Evolutionary conservation across 305 asterid genomes (phyloP).

Genomic region (Fraxinus latifolia): DNA sequence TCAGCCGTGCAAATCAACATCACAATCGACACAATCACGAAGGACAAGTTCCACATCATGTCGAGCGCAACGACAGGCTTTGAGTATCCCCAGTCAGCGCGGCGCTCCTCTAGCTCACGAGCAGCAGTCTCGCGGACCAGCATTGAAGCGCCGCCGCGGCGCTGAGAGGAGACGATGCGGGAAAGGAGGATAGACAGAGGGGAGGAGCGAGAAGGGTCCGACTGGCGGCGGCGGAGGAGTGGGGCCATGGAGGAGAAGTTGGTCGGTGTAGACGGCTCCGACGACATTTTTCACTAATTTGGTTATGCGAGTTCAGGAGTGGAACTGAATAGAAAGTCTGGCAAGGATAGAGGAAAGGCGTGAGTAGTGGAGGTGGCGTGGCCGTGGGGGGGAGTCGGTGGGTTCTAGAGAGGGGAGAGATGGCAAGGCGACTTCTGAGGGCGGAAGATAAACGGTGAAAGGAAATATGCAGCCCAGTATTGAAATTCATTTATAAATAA

Average conservation of each 20-base stretch:
- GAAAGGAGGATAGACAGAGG: conserved; percentile 63
- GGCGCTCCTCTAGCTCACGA: conserved; percentile 92
- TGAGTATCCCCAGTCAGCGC: conserved; percentile 95
- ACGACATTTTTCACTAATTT: conserved; percentile 26
- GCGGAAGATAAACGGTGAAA: not conserved
- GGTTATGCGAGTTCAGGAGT: not conserved
- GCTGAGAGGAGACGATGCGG: conserved; percentile 55
- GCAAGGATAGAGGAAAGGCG: not conserved
- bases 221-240: conserved; percentile 57
- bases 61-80: conserved; percentile 88
- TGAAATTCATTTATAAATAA: too few species aligned
- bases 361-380: not conserved
- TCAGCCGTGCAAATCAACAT: conserved; percentile 48
- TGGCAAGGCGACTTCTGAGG: not conserved
- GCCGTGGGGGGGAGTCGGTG: not conserved
- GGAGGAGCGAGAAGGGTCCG: conserved; percentile 38
- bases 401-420: not conserved
- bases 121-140: conserved; percentile 91
- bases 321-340: not conserved
- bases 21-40: conserved; percentile 64
- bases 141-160: conserved; percentile 70
- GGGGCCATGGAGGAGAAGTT: conserved; percentile 33
- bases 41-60: conserved; percentile 79
- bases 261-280: conserved; percentile 22
- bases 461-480: too few species aligned